Evolutionary conservation across 1,284 basidiomycete genomes (phyloP).

Genomic region (Xerocomus nothofagi): DNA sequence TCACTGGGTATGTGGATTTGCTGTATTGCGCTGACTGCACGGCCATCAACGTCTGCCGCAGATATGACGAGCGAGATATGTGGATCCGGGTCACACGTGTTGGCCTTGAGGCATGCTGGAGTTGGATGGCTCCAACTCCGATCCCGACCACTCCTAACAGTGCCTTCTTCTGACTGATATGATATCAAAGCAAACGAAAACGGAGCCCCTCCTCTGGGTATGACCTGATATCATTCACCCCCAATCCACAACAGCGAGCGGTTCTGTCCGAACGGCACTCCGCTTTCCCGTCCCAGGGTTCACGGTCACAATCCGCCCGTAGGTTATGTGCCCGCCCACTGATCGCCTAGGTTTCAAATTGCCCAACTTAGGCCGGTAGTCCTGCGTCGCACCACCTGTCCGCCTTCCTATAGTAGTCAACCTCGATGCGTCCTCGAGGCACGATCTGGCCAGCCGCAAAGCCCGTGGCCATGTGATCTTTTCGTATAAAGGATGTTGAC

Average conservation of each 20-base stretch:
- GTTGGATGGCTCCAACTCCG: slow-evolving; percentile 7
- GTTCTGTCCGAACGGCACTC: slow-evolving; percentile 21
- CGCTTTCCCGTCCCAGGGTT: slow-evolving; percentile 18
- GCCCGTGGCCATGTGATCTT: slow-evolving; percentile 10
- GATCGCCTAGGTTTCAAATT: slow-evolving; percentile 29
- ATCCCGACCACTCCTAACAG: slow-evolving; percentile 12
- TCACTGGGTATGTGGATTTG: too few relatives aligned
- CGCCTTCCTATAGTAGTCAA: slow-evolving; percentile 17
- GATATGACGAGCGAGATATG: neutral
- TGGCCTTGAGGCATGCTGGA: slow-evolving; percentile 19
- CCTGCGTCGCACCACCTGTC: slow-evolving; percentile 12
- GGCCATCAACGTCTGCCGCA: slow-evolving; percentile 21
- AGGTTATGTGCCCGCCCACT: slow-evolving; percentile 3
- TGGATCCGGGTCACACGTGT: slow-evolving; percentile 23
- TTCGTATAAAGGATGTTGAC: slow-evolving; percentile 26
- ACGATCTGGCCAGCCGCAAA: slow-evolving; percentile 16
- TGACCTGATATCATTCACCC: neutral
- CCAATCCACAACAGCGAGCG: neutral
- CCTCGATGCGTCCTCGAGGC: slow-evolving; percentile 36
- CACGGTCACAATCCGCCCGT: neutral
- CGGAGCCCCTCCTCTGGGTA: neutral
- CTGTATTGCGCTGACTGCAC: too few relatives aligned
- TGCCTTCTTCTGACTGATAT: slow-evolving; percentile 3
- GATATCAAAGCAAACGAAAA: neutral
- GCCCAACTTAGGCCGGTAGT: slow-evolving; percentile 11